Evolutionary conservation across 352 stramenopile genomes (phyloP).

Genomic region (Globisporangium carolinianum): DNA sequence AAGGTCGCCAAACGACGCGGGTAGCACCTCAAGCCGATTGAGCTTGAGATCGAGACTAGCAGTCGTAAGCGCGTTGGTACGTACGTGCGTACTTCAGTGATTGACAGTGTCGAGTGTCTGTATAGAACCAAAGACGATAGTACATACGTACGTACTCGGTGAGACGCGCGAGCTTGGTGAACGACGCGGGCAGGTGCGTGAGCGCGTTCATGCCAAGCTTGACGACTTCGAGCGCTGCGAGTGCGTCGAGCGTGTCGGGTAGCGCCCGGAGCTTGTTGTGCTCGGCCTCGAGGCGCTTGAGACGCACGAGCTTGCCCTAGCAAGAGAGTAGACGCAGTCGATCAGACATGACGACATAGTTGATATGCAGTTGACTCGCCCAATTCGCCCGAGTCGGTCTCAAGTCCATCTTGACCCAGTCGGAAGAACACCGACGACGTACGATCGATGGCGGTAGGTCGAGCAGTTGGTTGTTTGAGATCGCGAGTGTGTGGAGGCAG

Average conservation of each 20-base stretch:
- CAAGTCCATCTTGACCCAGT: no score
- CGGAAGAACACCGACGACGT: background rate
- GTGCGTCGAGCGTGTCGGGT: constrained; percentile 42
- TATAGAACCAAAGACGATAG: background rate
- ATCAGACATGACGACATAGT: constrained; percentile 4
- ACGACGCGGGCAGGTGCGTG: constrained; percentile 35
- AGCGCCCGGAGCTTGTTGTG: constrained; percentile 62
- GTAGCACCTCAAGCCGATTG: constrained; percentile 49
- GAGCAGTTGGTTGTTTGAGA: constrained; percentile 58
- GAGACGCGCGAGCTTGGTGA: constrained; percentile 40
- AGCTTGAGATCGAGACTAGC: constrained; percentile 63
- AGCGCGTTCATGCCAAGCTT: constrained; percentile 58
- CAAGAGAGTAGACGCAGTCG: background rate
- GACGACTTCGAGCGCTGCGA: constrained; percentile 37
- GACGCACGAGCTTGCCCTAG: constrained; percentile 43
- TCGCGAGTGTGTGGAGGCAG: constrained; percentile 30
- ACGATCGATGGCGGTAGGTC: constrained; percentile 63
- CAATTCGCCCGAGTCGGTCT: no score
- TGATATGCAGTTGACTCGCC: background rate
- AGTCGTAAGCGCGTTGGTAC: background rate
- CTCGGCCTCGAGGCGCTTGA: constrained; percentile 57
- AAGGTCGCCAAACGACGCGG: constrained; percentile 37
- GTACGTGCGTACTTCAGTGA: background rate
- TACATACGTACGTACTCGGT: constrained; percentile 31
- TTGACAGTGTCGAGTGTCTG: background rate